Conservation (phyloP, 2,329 filamentous ascomycete species). For the Aspergillus sp. region DNA sequence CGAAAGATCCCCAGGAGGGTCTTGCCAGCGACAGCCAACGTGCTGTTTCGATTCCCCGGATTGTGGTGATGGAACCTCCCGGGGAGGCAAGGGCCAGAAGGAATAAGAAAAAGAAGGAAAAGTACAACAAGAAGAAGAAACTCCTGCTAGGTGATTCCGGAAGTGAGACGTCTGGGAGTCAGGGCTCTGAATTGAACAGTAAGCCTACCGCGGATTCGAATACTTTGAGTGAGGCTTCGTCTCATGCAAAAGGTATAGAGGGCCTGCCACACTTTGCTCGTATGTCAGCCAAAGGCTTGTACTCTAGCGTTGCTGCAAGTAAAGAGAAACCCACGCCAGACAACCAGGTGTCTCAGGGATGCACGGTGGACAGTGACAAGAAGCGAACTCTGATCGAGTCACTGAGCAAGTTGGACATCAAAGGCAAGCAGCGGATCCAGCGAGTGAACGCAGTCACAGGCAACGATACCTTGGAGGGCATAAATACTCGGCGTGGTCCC, state of each 20-base stretch:
- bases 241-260: not conserved
- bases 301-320: not conserved
- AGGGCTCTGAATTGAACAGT: not conserved
- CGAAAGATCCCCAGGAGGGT: not conserved
- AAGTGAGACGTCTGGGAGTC: not conserved
- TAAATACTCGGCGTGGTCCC: not conserved
- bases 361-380: not conserved
- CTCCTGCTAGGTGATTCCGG: not conserved
- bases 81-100: constrained; percentile 16
- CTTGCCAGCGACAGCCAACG: too few relatives aligned
- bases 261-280: not conserved
- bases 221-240: not conserved
- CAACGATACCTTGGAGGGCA: not conserved
- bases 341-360: not conserved
- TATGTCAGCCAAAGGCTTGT: not conserved
- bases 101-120: constrained; percentile 11
- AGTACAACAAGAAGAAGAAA: constrained; percentile 12
- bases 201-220: not conserved
- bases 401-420: not conserved
- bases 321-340: not conserved
- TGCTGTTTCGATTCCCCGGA: not conserved
- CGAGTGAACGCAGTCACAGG: not conserved
- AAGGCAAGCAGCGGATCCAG: constrained; percentile 3
- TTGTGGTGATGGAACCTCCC: constrained; percentile 3
- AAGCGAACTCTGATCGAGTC: not conserved